Conservation (phyloP, 2,329 filamentous ascomycete species). For the Anthostomella pinea region DNA sequence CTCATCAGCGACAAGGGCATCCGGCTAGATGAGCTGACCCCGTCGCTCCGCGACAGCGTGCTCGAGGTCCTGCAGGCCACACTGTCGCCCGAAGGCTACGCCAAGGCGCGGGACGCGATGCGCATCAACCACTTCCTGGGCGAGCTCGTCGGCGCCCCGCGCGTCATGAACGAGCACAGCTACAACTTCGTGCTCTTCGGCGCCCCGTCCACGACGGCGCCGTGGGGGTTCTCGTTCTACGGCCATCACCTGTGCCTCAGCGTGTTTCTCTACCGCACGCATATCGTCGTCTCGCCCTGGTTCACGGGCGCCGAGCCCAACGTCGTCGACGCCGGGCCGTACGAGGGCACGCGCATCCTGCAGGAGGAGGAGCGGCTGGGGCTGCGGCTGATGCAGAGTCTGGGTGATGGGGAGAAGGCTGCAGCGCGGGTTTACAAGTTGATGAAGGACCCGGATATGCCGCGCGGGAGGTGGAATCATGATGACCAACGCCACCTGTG, state of each 20-base stretch:
- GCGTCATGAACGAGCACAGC: constrained; percentile 69
- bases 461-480: constrained; percentile 69
- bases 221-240: constrained; percentile 75
- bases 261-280: constrained; percentile 61
- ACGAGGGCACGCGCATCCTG: constrained; percentile 64
- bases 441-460: constrained; percentile 65
- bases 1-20: constrained; percentile 66
- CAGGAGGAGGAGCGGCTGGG: constrained; percentile 62
- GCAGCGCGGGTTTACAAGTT: constrained; percentile 55
- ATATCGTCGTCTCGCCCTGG: constrained; percentile 69
- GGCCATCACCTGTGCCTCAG: constrained; percentile 76
- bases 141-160: constrained; percentile 58
- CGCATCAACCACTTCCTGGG: constrained; percentile 74
- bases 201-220: constrained; percentile 49
- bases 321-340: constrained; percentile 62
- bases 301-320: constrained; percentile 83
- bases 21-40: constrained; percentile 59
- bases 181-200: constrained; percentile 77
- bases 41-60: constrained; percentile 44
- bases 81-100: constrained; percentile 67
- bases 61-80: constrained; percentile 55
- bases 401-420: constrained; percentile 44
- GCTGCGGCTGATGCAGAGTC: constrained; percentile 66
- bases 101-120: constrained; percentile 68
- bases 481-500: constrained; percentile 77